Percentiles rank a stretch among this genome's conserved stretches.
phyloP scores from a whole-genome alignment of 2,329 filamentous ascomycete species.

The Cercospora sojina region DNA sequence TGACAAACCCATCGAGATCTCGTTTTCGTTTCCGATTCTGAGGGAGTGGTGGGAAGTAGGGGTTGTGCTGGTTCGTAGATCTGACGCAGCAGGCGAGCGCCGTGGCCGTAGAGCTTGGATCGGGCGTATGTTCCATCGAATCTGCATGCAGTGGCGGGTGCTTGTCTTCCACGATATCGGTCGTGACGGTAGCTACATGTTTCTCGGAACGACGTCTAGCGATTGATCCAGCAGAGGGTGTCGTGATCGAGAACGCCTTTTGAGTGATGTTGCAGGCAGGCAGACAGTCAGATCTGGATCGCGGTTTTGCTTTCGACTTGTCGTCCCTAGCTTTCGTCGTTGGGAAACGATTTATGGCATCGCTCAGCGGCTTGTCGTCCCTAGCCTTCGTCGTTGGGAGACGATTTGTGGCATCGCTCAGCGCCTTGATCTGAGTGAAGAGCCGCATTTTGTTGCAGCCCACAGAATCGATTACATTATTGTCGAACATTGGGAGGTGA shows the following conservation, averaged over 20 bases:
- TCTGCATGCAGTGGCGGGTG: background rate
- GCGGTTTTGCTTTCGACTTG: background rate
- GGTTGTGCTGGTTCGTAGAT: slow-evolving; percentile 3
- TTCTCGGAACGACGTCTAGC: slow-evolving; percentile 13
- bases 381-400: background rate
- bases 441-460: slow-evolving; percentile 11
- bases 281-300: background rate
- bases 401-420: background rate
- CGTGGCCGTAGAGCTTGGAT: background rate
- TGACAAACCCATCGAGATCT: slow-evolving; percentile 4
- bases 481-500: background rate
- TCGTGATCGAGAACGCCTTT: slow-evolving; percentile 8
- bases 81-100: background rate
- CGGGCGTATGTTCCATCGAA: background rate
- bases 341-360: background rate
- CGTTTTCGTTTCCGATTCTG: slow-evolving; percentile 4
- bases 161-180: background rate
- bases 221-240: slow-evolving; percentile 12
- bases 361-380: background rate
- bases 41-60: background rate
- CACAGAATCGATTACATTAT: background rate
- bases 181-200: background rate
- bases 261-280: slow-evolving; percentile 13
- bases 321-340: background rate
- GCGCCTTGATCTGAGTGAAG: slow-evolving; percentile 8